A percentile compares a stretch with the other conserved stretches of the same genome.
Evolutionary conservation across 805 yeast species (phyloP).

Genomic region (Yamadazyma ubonensis): DNA sequence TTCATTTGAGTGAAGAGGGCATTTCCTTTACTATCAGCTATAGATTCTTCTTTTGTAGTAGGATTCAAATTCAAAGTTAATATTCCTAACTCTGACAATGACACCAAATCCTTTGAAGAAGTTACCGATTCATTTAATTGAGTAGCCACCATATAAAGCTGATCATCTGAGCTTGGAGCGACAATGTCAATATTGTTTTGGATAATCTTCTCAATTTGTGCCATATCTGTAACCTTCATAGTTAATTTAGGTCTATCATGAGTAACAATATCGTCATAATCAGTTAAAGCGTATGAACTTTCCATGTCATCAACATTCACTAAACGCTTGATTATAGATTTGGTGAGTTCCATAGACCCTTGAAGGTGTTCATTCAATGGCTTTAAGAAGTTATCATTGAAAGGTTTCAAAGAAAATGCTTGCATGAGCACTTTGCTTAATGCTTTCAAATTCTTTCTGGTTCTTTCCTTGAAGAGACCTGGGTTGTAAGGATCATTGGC

Average conservation of each 20-base stretch:
- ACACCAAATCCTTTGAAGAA: constrained; percentile 41
- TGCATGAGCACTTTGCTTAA: constrained; percentile 63
- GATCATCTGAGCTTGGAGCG: constrained; percentile 55
- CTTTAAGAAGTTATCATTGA: constrained; percentile 69
- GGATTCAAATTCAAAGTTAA: constrained; percentile 60
- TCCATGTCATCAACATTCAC: constrained; percentile 61
- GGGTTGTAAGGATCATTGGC: constrained; percentile 27
- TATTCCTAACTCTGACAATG: constrained; percentile 51
- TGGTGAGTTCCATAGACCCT: constrained; percentile 47
- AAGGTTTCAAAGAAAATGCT: constrained; percentile 65
- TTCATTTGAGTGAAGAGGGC: constrained; percentile 74
- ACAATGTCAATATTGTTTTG: constrained; percentile 40
- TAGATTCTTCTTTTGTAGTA: constrained; percentile 43
- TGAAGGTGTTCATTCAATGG: constrained; percentile 75
- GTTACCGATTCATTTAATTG: constrained; percentile 39
- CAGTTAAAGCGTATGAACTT: constrained; percentile 55
- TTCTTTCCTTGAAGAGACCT: constrained; percentile 16
- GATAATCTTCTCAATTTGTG: constrained; percentile 45
- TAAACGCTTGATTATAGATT: constrained; percentile 44
- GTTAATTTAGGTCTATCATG: constrained; percentile 47
- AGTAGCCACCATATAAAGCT: constrained; percentile 44
- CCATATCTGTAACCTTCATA: constrained; percentile 46
- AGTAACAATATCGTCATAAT: constrained; percentile 64
- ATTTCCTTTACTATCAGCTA: constrained; percentile 56
- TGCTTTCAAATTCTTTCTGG: constrained; percentile 52